Evolutionary conservation across 2,329 filamentous ascomycete genomes (phyloP), one percentile per base, ranked within the genome.

Genomic region (Paecilomyces variotii): DNA sequence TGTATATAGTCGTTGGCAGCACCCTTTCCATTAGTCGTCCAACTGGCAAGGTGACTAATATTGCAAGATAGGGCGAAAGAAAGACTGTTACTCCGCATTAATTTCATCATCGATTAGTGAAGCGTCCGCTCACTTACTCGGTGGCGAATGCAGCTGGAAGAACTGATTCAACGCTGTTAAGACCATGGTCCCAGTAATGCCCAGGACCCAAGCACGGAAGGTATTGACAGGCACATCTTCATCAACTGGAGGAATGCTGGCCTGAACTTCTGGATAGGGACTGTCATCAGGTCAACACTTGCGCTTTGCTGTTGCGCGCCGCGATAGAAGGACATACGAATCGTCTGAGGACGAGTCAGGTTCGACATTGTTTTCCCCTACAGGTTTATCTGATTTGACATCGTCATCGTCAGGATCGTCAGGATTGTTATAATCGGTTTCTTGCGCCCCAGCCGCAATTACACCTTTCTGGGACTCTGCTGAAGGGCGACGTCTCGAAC

Each of bases 171-270:
- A 39, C 0, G 57, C 62, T 4, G 56, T 60, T 7, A 64, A 39
- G 19, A 65, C 12, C 26, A 64, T 53, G 6, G 60, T 59, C 7
- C 56, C 55, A 2, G 74, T 65, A 49, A 79, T 68, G 1, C 77
- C 77, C 0, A 79, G 63, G 19, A 74, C 60, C 77, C 77, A 79
- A n/a, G 72, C 76, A 45, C 65, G 63, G 49, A 67, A 63, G n/a
- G 64, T 67, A 34, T 64, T 66, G 35, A 60, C 57, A 12, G 65
- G 59, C 27, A 60, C 14, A 7, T 54, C 58, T 25, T 67, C 64
- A 27, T 52, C 65, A 2, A 59, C 55, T 6, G 59, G 55, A 25
- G 55, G 55, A 10, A 64, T 59, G 19, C 57, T 60, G 26, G 65
- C 65, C 28, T 61, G 61, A 4, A 67, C 64, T 53, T 66, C 62